Percentiles rank a stretch among this genome's conserved stretches.
These are phyloP conservation scores for Neofusicoccum laricinum DNA, from an alignment of 2,329 filamentous ascomycete species.

Conservation along the genomic window DNA sequence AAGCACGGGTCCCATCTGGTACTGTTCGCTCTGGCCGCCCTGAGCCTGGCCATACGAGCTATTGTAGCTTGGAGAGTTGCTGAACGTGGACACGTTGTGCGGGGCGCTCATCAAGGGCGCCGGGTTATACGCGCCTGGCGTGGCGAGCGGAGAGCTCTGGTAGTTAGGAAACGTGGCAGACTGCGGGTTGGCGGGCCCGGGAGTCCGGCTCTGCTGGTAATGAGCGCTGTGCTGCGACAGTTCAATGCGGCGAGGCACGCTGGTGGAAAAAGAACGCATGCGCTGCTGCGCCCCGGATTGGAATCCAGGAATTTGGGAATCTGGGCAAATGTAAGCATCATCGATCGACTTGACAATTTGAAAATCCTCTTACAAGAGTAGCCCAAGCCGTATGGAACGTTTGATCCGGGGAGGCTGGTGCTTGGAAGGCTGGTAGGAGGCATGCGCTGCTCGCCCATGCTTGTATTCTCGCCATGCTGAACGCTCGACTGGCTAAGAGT, in stretches of 20 bases:
- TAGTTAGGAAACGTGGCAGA: slow-evolving; percentile 41
- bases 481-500: slow-evolving; percentile 3
- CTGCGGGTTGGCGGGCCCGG: slow-evolving; percentile 32
- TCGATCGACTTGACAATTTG: too few species aligned
- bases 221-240: slow-evolving; percentile 32
- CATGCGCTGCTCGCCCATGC: slow-evolving; percentile 1
- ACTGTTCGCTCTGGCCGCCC: slow-evolving; percentile 32
- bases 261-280: slow-evolving; percentile 40
- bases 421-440: slow-evolving; percentile 1
- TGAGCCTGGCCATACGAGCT: slow-evolving; percentile 17
- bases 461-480: not conserved
- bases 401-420: slow-evolving; percentile 26
- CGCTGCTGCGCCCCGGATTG: slow-evolving; percentile 35
- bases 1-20: slow-evolving; percentile 33
- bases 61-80: slow-evolving; percentile 35
- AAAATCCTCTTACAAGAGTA: slow-evolving; percentile 31
- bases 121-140: slow-evolving; percentile 34
- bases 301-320: slow-evolving; percentile 39
- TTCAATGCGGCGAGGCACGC: slow-evolving; percentile 39
- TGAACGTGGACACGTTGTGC: slow-evolving; percentile 39
- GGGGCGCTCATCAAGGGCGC: slow-evolving; percentile 29
- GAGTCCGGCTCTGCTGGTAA: slow-evolving; percentile 26
- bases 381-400: slow-evolving; percentile 37
- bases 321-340: slow-evolving; percentile 19
- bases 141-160: slow-evolving; percentile 38